These are phyloP conservation scores for Lignosus rhinocerotis DNA, from an alignment of 1,284 basidiomycete species.

Conservation along the genomic window DNA sequence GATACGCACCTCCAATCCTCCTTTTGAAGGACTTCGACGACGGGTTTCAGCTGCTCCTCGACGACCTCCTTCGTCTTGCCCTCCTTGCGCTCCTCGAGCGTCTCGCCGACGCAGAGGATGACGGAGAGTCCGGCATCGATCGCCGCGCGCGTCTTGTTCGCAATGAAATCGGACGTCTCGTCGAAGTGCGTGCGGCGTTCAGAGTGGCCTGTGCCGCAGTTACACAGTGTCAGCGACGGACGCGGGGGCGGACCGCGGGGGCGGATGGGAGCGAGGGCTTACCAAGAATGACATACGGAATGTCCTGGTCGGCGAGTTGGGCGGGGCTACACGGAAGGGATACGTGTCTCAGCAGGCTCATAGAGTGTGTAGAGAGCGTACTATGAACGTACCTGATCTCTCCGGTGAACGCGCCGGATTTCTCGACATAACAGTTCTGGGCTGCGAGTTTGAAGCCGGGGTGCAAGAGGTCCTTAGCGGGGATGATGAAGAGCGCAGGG, in stretches of 20 bases:
- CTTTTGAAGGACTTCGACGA: conserved; percentile 63
- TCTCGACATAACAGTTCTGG: conserved; percentile 90
- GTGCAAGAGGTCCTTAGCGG: conserved; percentile 59
- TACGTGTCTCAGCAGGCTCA: not conserved
- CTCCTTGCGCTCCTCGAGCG: conserved; percentile 85
- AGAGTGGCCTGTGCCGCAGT: conserved; percentile 72
- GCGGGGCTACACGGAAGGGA: conserved; percentile 50
- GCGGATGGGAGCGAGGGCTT: conserved; percentile 17
- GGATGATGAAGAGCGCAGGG: conserved; percentile 84
- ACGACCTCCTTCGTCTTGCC: conserved; percentile 82
- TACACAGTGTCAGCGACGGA: not conserved
- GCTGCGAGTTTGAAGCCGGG: conserved; percentile 79
- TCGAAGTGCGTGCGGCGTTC: conserved; percentile 93
- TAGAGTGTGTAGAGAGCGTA: not conserved
- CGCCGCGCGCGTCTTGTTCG: conserved; percentile 85
- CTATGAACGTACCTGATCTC: conserved; percentile 75
- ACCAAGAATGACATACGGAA: conserved; percentile 95
- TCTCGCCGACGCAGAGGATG: conserved; percentile 97
- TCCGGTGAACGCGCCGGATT: conserved; percentile 92
- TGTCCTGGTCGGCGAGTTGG: conserved; percentile 83
- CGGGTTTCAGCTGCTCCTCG: conserved; percentile 81
- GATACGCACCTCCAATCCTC: conserved; percentile 74
- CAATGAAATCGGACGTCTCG: conserved; percentile 85
- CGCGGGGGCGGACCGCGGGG: not conserved
- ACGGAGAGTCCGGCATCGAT: conserved; percentile 77